These are phyloP conservation scores for Quercus lobata DNA, from an alignment of 331 rosid genomes.

Conservation along the genomic window DNA sequence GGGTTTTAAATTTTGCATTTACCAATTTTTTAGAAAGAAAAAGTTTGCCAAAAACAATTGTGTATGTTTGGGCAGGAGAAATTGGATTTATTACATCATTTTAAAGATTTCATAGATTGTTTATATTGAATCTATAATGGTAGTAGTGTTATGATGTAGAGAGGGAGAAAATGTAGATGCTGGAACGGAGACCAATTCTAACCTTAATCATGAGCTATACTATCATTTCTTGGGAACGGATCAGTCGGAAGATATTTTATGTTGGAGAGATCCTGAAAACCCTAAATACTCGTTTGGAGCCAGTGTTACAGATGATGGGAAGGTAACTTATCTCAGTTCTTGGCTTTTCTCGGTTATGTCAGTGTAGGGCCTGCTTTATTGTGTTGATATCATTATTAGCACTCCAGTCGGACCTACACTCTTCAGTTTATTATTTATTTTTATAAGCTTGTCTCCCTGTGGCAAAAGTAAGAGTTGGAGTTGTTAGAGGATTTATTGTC, in stretches of 20 bases:
- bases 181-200: slow-evolving; percentile 82
- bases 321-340: slow-evolving; percentile 36
- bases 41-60: not conserved
- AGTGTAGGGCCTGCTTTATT: not conserved
- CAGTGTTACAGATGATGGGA: slow-evolving; percentile 73
- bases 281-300: slow-evolving; percentile 61
- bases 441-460: not conserved
- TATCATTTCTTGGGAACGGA: slow-evolving; percentile 85
- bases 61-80: not conserved
- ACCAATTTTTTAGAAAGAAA: not conserved
- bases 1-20: not conserved
- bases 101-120: not conserved
- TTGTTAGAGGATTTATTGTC: not conserved
- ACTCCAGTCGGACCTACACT: too few species aligned
- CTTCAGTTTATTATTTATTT: not conserved
- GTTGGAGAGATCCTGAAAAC: slow-evolving; percentile 85
- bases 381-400: not conserved
- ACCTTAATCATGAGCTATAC: slow-evolving; percentile 74
- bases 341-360: slow-evolving; percentile 12
- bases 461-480: not conserved
- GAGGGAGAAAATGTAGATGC: slow-evolving; percentile 67
- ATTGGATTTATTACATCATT: not conserved
- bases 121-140: slow-evolving; percentile 12
- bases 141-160: slow-evolving; percentile 41
- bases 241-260: slow-evolving; percentile 80